Percentiles rank a stretch among this genome's conserved stretches.
Evolutionary conservation across 805 yeast genomes (phyloP).

Genomic region (Spathaspora hagerdaliae): DNA sequence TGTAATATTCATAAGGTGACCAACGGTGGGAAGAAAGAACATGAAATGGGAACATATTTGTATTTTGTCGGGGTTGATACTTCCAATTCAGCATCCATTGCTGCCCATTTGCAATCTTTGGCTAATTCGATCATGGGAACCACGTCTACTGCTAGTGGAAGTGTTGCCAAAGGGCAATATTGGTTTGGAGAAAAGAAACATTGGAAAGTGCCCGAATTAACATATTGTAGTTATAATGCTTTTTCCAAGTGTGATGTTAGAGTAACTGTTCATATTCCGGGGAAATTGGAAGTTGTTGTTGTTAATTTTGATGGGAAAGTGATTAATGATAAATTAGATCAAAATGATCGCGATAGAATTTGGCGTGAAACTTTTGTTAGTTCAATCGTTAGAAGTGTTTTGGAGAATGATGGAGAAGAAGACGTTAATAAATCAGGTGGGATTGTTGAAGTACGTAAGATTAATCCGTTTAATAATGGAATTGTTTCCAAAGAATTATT

Average conservation of each 20-base stretch:
- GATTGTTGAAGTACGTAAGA: slow-evolving; percentile 78
- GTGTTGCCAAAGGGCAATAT: slow-evolving; percentile 50
- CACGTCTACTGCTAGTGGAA: too few species aligned
- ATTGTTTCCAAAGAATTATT: slow-evolving; percentile 41
- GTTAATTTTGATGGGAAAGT: slow-evolving; percentile 51
- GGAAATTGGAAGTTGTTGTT: slow-evolving; percentile 56
- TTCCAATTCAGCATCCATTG: slow-evolving; percentile 71
- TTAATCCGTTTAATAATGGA: slow-evolving; percentile 64
- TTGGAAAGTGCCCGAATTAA: slow-evolving; percentile 68
- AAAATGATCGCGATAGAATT: slow-evolving; percentile 49
- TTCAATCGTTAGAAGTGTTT: slow-evolving; percentile 69
- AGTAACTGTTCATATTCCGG: slow-evolving; percentile 73
- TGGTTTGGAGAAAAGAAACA: slow-evolving; percentile 78
- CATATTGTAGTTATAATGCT: slow-evolving; percentile 62
- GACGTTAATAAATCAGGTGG: slow-evolving; percentile 65
- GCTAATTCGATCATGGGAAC: slow-evolving; percentile 48
- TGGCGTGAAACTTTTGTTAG: slow-evolving; percentile 57
- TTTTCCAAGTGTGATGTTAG: slow-evolving; percentile 64
- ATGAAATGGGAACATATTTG: slow-evolving; percentile 64
- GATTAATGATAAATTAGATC: slow-evolving; percentile 44
- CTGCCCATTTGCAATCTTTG: slow-evolving; percentile 66
- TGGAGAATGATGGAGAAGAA: slow-evolving; percentile 71
- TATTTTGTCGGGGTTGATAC: slow-evolving; percentile 76
- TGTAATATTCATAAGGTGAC: slow-evolving; percentile 46
- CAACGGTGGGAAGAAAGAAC: slow-evolving; percentile 34